Conservation (phyloP, 495 filamentous ascomycete species). For the Physcia stellaris region DNA sequence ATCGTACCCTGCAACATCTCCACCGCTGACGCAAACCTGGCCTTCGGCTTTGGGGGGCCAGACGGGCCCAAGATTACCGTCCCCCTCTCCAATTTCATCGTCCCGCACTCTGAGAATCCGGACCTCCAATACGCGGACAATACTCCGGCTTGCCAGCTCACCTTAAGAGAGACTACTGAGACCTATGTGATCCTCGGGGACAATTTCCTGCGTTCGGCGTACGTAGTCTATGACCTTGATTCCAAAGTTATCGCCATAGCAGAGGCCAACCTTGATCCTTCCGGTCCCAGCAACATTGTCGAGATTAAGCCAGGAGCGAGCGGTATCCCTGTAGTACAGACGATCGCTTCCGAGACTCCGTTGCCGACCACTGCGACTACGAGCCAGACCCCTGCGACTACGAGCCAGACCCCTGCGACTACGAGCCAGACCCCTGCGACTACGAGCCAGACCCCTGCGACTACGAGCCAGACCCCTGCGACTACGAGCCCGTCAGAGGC, state of each 20-base stretch:
- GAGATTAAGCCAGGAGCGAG: too few species aligned
- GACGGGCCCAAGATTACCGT: constrained; percentile 42
- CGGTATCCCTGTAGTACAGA: too few species aligned
- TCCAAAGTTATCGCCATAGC: constrained; percentile 64
- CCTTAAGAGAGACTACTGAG: constrained; percentile 31
- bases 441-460: too few species aligned
- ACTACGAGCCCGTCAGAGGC: too few species aligned
- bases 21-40: constrained; percentile 30
- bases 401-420: too few species aligned
- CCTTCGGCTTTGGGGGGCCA: constrained; percentile 39
- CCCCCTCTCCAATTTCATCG: constrained; percentile 50
- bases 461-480: too few species aligned
- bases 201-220: constrained; percentile 64
- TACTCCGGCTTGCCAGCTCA: constrained; percentile 7
- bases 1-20: constrained; percentile 49
- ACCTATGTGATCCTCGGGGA: constrained; percentile 32
- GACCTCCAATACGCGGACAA: constrained; percentile 8
- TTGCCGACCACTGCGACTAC: too few species aligned
- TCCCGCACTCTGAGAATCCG: constrained; percentile 27
- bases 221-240: constrained; percentile 61
- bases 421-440: too few species aligned
- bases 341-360: too few species aligned
- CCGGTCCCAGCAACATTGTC: too few species aligned
- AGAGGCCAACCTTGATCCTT: too few species aligned
- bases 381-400: too few species aligned